A percentile compares a stretch with the other conserved stretches of the same genome.
phyloP scores from a whole-genome alignment of 139 green algal genomes.

The Volvox africanus region DNA sequence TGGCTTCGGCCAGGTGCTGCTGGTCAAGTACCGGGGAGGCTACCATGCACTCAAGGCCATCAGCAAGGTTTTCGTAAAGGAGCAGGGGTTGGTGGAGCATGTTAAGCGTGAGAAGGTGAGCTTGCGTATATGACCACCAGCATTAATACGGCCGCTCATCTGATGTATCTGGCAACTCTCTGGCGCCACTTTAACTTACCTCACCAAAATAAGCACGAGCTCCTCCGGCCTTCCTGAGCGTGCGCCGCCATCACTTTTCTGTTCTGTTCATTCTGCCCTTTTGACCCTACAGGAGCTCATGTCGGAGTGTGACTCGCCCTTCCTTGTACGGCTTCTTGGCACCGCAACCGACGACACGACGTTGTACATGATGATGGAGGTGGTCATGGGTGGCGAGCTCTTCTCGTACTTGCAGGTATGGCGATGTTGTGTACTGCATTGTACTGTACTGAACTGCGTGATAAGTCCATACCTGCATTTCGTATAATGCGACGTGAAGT shows the following conservation, averaged over 20 bases:
- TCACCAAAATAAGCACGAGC: no score
- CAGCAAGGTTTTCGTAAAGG: constrained; percentile 84
- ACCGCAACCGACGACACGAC: constrained; percentile 76
- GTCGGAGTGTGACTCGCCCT: constrained; percentile 82
- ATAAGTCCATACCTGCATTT: no score
- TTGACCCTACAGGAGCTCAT: constrained; percentile 60
- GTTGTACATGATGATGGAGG: constrained; percentile 94
- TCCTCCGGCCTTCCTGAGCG: no score
- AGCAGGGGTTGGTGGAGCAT: constrained; percentile 87
- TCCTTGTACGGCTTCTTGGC: constrained; percentile 87
- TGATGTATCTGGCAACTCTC: no score
- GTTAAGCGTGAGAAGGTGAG: constrained; percentile 86
- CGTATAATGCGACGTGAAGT: no score
- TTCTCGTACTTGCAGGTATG: constrained; percentile 90
- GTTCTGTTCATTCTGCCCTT: no score
- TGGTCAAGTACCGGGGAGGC: constrained; percentile 73
- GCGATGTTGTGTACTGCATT: no score
- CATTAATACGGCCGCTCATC: no score
- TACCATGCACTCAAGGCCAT: constrained; percentile 88
- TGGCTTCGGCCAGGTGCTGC: constrained; percentile 84
- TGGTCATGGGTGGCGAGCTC: constrained; percentile 93
- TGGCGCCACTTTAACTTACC: no score
- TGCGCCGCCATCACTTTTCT: no score
- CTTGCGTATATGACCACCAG: no score
- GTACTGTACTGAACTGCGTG: no score